A percentile compares a stretch with the other conserved stretches of the same genome.
Evolutionary conservation across 345 rosid species (phyloP).

Genomic region (Hibiscus tridactylites): DNA sequence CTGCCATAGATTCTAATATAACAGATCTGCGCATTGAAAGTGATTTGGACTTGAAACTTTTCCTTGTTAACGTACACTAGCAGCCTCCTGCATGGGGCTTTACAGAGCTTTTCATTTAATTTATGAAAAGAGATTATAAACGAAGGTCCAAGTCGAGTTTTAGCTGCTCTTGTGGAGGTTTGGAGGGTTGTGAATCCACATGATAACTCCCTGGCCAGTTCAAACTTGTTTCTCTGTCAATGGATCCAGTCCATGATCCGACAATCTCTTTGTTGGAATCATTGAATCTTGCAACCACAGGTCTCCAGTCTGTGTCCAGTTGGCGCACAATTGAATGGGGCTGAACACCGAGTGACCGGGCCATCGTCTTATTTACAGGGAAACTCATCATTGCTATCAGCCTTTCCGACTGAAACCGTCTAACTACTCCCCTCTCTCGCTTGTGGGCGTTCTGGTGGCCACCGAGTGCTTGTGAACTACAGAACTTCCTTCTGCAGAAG

Average conservation of each 20-base stretch:
- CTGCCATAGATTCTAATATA: background rate
- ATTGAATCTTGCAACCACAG: conserved; percentile 16
- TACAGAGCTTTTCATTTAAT: background rate
- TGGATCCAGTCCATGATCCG: conserved; percentile 14
- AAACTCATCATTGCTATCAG: conserved; percentile 17
- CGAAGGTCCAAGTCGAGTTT: conserved; percentile 30
- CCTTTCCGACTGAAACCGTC: conserved; percentile 23
- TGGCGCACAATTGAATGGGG: conserved; percentile 34
- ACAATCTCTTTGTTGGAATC: conserved; percentile 14
- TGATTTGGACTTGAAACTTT: background rate
- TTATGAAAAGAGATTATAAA: background rate
- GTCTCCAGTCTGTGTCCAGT: conserved; percentile 18
- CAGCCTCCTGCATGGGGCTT: background rate
- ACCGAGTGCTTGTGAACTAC: conserved; percentile 44
- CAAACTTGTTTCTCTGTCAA: conserved; percentile 18
- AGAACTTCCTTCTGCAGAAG: conserved; percentile 38
- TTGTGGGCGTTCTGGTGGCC: conserved; percentile 51
- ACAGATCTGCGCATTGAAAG: background rate
- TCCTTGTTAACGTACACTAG: background rate
- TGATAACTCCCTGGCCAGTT: conserved; percentile 40
- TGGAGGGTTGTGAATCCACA: conserved; percentile 9
- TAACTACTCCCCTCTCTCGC: conserved; percentile 33
- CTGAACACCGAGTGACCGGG: conserved; percentile 26
- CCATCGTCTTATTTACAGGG: conserved; percentile 12
- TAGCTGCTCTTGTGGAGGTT: conserved; percentile 15